Percentiles rank a stretch among this genome's conserved stretches.
Evolutionary conservation across 257 asterid genomes (phyloP).

Genomic region (Thymus quinquecostatus): DNA sequence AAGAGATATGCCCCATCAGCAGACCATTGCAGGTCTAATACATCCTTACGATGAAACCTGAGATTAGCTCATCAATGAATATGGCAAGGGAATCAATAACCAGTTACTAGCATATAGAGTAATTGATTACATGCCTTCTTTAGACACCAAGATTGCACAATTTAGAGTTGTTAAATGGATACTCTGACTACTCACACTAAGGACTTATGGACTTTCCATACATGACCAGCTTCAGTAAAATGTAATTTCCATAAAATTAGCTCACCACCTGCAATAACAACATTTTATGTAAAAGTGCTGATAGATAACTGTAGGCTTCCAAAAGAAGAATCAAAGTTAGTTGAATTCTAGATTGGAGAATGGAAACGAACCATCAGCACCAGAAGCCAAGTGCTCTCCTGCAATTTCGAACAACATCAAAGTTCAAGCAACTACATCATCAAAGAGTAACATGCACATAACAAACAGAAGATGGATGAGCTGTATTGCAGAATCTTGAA

Average conservation of each 20-base stretch:
- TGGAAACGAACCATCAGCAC: constrained; percentile 81
- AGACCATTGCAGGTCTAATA: constrained; percentile 93
- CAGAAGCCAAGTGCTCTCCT: constrained; percentile 97
- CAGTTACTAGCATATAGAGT: background rate
- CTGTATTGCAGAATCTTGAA: background rate
- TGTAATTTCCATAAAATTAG: constrained; percentile 77
- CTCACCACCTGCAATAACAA: constrained; percentile 72
- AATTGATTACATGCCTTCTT: constrained; percentile 13
- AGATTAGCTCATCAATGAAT: constrained; percentile 29
- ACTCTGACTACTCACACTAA: constrained; percentile 62
- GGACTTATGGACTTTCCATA: constrained; percentile 85
- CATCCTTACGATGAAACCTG: constrained; percentile 98
- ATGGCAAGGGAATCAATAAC: constrained; percentile 11
- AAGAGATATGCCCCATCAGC: constrained; percentile 76
- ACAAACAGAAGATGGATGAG: background rate
- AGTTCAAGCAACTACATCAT: constrained; percentile 4
- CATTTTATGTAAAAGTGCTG: constrained; percentile 3
- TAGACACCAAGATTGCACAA: constrained; percentile 21
- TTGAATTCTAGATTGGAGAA: constrained; percentile 22
- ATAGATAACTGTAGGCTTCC: constrained; percentile 7
- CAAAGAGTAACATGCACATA: constrained; percentile 21
- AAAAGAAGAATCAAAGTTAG: constrained; percentile 8
- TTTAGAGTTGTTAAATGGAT: constrained; percentile 20
- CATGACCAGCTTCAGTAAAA: constrained; percentile 69
- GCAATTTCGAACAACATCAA: constrained; percentile 42